Evolutionary conservation across 108 stramenopile genomes (phyloP).

Genomic region (Nitzschia sp.): DNA sequence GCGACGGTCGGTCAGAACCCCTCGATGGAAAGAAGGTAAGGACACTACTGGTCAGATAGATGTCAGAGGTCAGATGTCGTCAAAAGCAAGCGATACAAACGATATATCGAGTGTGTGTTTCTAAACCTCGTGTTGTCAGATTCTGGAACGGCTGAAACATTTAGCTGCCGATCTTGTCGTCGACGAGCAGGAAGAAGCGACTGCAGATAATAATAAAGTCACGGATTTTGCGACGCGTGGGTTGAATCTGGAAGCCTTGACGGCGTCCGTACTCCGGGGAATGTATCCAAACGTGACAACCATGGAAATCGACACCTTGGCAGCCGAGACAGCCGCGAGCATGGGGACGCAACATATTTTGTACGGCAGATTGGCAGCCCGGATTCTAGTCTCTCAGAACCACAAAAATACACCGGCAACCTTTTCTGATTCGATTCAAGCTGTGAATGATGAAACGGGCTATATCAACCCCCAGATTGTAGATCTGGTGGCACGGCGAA

Average conservation of each 20-base stretch:
- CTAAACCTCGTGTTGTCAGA: slow-evolving; percentile 27
- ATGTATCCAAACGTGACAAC: slow-evolving; percentile 91
- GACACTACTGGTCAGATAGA: neutral
- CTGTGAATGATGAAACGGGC: slow-evolving; percentile 52
- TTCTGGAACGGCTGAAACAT: slow-evolving; percentile 38
- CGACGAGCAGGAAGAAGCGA: neutral
- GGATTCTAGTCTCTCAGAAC: slow-evolving; percentile 84
- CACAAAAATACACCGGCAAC: slow-evolving; percentile 82
- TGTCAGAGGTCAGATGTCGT: neutral
- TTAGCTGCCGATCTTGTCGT: slow-evolving; percentile 27
- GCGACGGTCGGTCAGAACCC: slow-evolving; percentile 39
- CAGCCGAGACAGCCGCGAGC: slow-evolving; percentile 93
- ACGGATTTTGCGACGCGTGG: slow-evolving; percentile 33
- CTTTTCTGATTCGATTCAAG: slow-evolving; percentile 81
- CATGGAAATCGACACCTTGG: slow-evolving; percentile 91
- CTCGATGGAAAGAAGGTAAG: slow-evolving; percentile 52
- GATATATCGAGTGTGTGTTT: neutral
- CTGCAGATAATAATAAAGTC: neutral
- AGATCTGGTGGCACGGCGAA: slow-evolving; percentile 61
- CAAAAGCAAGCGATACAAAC: neutral
- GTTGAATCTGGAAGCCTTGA: slow-evolving; percentile 50
- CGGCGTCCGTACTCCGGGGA: slow-evolving; percentile 63
- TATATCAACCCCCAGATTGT: slow-evolving; percentile 81
- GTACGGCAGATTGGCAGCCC: slow-evolving; percentile 90
- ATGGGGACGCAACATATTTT: slow-evolving; percentile 94